Conservation (phyloP, 2,329 filamentous ascomycete genomes). For the Penicillium griseofulvum region DNA sequence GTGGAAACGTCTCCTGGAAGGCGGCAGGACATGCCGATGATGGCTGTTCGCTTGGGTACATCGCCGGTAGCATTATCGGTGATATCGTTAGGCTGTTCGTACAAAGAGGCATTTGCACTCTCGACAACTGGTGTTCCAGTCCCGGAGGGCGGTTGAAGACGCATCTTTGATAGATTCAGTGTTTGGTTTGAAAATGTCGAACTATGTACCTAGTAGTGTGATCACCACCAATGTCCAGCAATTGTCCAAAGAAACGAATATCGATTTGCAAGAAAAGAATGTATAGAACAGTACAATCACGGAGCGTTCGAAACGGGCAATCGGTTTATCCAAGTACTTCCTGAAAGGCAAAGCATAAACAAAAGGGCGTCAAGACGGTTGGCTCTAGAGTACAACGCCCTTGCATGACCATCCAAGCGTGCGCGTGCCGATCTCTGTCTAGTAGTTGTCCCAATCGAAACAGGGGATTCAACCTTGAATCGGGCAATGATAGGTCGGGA, state of each 20-base stretch:
- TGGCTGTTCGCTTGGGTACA: conserved; percentile 19
- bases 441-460: not conserved
- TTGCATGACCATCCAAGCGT: conserved; percentile 16
- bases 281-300: conserved; percentile 14
- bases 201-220: conserved; percentile 15
- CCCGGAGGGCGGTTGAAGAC: conserved; percentile 16
- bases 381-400: conserved; percentile 13
- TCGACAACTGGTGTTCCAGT: conserved; percentile 11
- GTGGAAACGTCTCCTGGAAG: conserved; percentile 25
- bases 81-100: not conserved
- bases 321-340: conserved; percentile 4
- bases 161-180: conserved; percentile 11
- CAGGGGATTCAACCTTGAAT: conserved; percentile 5
- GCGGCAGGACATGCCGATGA: conserved; percentile 29
- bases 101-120: not conserved
- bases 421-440: conserved; percentile 15
- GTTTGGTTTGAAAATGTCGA: conserved; percentile 5
- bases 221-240: conserved; percentile 7
- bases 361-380: conserved; percentile 3
- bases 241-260: conserved; percentile 6
- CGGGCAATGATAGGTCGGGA: conserved; percentile 5
- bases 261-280: conserved; percentile 8
- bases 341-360: not conserved
- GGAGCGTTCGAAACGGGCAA: not conserved
- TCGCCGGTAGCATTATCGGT: not conserved